These are phyloP conservation scores for Colletotrichum higginsianum DNA, from an alignment of 2,329 filamentous ascomycete species.

Conservation along the genomic window DNA sequence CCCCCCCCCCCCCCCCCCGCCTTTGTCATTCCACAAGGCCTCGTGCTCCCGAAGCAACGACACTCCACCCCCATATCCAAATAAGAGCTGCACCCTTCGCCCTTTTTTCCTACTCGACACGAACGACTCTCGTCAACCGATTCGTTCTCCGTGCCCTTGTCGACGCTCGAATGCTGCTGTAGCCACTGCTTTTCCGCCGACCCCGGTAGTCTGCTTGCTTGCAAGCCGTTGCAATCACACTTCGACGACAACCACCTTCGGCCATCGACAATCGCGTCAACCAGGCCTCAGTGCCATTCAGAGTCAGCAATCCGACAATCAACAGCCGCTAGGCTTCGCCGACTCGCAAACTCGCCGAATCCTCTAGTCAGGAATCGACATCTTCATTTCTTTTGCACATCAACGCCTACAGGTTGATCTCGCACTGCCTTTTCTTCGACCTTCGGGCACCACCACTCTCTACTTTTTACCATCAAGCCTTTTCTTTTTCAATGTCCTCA, in stretches of 20 bases:
- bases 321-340: not conserved
- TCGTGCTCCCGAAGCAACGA: conserved; percentile 18
- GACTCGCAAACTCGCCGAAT: not conserved
- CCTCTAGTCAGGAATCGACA: conserved; percentile 49
- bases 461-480: conserved; percentile 43
- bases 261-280: conserved; percentile 19
- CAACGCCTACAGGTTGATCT: conserved; percentile 38
- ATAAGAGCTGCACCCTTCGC: conserved; percentile 19
- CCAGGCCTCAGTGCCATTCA: conserved; percentile 31
- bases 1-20: conserved; percentile 30
- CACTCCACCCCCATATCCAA: conserved; percentile 10
- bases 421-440: conserved; percentile 20
- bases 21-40: conserved; percentile 26
- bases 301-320: conserved; percentile 23
- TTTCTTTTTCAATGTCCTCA: conserved; percentile 56
- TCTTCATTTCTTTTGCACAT: conserved; percentile 40
- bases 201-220: conserved; percentile 43
- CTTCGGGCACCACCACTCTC: conserved; percentile 29
- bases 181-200: conserved; percentile 38
- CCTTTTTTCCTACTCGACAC: not conserved
- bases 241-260: conserved; percentile 37
- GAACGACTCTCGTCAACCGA: conserved; percentile 26
- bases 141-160: conserved; percentile 9
- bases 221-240: conserved; percentile 41
- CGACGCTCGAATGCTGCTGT: conserved; percentile 42